A percentile compares a stretch with the other conserved stretches of the same genome.
Conservation (phyloP, 352 stramenopile genomes). For the Phytophthora sp. region DNA sequence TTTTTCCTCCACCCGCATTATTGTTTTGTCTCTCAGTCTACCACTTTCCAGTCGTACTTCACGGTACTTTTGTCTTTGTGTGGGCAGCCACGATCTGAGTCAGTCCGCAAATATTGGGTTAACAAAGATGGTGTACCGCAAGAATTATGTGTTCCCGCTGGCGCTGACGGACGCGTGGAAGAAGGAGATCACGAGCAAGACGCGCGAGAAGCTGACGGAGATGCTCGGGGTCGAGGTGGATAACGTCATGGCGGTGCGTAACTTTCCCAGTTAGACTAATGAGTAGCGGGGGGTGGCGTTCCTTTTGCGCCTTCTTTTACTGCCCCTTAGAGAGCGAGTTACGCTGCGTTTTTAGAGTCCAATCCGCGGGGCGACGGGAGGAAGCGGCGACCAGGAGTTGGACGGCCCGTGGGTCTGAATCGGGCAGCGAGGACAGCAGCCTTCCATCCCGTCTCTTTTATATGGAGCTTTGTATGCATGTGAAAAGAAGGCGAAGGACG, state of each 20-base stretch:
- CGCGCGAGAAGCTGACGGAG: slow-evolving; percentile 66
- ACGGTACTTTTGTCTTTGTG: slow-evolving; percentile 4
- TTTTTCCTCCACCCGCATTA: no score
- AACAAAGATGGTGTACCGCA: slow-evolving; percentile 27
- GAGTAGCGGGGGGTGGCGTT: slow-evolving; percentile 27
- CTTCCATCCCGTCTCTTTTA: slow-evolving; percentile 9
- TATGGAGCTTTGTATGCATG: slow-evolving; percentile 29
- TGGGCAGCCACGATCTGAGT: slow-evolving; percentile 1
- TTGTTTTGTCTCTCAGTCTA: no score
- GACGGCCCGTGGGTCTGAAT: background rate
- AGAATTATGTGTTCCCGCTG: slow-evolving; percentile 68
- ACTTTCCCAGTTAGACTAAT: background rate
- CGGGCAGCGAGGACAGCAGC: background rate
- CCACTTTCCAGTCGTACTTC: background rate
- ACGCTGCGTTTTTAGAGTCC: slow-evolving; percentile 19
- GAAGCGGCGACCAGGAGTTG: background rate
- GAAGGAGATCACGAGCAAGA: slow-evolving; percentile 55
- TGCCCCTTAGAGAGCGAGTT: slow-evolving; percentile 15
- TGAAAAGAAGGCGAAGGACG: slow-evolving; percentile 39
- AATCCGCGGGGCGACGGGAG: background rate
- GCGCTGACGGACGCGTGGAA: slow-evolving; percentile 64
- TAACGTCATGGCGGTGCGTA: slow-evolving; percentile 85
- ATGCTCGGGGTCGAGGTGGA: slow-evolving; percentile 86
- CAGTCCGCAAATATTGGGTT: background rate
- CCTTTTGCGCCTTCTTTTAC: slow-evolving; percentile 26